A percentile compares a stretch with the other conserved stretches of the same genome.
Conservation (phyloP, 78 protist species). For the Paulinella micropora region DNA sequence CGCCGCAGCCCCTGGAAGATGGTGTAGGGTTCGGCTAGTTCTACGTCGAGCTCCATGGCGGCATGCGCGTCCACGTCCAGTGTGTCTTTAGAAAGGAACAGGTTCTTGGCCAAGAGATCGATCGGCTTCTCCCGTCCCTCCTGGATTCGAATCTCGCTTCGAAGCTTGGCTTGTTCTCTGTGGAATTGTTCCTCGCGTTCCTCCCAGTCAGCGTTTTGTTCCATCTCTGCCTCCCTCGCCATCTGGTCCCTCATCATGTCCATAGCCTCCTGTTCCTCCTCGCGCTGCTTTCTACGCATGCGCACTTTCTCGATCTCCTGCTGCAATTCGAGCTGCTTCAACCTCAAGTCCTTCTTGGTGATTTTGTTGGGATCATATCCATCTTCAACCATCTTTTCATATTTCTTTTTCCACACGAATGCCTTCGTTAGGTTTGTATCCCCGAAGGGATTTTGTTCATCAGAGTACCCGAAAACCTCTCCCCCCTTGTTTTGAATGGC, state of each 20-base stretch:
- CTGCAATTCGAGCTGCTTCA: background rate
- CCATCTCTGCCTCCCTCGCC: conserved; percentile 34
- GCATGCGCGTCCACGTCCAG: background rate
- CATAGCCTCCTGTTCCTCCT: conserved; percentile 40
- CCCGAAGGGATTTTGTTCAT: conserved; percentile 54
- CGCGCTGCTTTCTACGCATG: conserved; percentile 54
- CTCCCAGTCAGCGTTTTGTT: conserved; percentile 30
- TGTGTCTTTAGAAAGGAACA: background rate
- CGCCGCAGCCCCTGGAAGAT: conserved; percentile 16
- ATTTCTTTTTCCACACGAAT: conserved; percentile 70
- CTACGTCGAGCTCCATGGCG: background rate
- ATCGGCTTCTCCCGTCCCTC: conserved; percentile 63
- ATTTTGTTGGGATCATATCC: background rate
- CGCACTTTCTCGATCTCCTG: conserved; percentile 53
- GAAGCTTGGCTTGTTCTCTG: conserved; percentile 36
- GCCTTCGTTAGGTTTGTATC: conserved; percentile 51
- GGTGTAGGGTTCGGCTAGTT: conserved; percentile 32
- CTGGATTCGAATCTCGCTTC: conserved; percentile 42
- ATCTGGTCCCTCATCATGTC: conserved; percentile 46
- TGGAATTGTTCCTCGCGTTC: conserved; percentile 64
- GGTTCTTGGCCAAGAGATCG: conserved; percentile 40
- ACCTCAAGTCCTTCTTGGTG: background rate
- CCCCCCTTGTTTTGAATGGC: background rate
- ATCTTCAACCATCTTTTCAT: conserved; percentile 19
- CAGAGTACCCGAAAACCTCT: conserved; percentile 52